Conservation (phyloP, 2,329 filamentous ascomycete genomes). For the Lachnellula willkommii region DNA sequence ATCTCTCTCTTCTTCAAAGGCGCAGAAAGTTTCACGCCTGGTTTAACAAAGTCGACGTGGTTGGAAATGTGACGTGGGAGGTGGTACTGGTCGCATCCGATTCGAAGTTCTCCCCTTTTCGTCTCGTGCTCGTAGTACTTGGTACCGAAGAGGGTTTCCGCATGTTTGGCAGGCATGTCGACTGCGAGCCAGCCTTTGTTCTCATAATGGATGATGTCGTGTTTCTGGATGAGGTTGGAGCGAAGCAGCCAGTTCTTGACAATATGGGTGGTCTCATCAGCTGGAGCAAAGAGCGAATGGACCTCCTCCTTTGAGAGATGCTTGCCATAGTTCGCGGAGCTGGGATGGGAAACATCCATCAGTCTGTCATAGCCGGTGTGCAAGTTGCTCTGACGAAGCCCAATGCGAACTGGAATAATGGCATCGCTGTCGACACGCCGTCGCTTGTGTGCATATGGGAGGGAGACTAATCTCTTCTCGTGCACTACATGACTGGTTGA, state of each 20-base stretch:
- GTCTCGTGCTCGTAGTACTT: constrained; percentile 33
- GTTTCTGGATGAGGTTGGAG: constrained; percentile 27
- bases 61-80: constrained; percentile 37
- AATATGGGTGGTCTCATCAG: constrained; percentile 19
- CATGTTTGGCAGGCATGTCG: constrained; percentile 32
- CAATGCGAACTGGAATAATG: constrained; percentile 1
- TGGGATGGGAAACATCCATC: constrained; percentile 19
- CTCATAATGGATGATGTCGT: constrained; percentile 30
- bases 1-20: not conserved
- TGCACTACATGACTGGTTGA: not conserved
- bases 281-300: constrained; percentile 32
- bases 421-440: constrained; percentile 1
- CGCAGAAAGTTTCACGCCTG: constrained; percentile 35
- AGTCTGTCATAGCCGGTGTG: constrained; percentile 1
- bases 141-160: constrained; percentile 31
- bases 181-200: constrained; percentile 34
- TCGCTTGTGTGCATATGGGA: not conserved
- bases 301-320: constrained; percentile 18
- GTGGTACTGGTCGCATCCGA: constrained; percentile 35
- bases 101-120: constrained; percentile 19
- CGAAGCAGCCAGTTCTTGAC: constrained; percentile 33
- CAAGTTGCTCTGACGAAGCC: constrained; percentile 2
- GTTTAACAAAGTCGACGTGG: constrained; percentile 45
- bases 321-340: constrained; percentile 16
- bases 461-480: not conserved